Evolutionary conservation across 306 rosid species (phyloP).

Genomic region (Gastrolobium villosum): DNA sequence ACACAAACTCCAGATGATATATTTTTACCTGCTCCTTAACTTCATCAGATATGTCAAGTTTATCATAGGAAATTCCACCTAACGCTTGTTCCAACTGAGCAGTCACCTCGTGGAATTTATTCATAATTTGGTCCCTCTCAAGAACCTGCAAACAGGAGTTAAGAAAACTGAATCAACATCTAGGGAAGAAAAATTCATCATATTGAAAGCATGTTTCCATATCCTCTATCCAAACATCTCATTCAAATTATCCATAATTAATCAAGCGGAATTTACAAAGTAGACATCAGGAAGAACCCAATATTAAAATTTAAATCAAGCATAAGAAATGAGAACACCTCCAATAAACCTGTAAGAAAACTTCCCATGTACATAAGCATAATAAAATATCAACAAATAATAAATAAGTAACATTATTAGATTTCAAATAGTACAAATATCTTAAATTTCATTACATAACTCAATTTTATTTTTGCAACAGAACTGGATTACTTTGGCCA

Average conservation of each 20-base stretch:
- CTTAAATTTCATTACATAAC: constrained; percentile 2
- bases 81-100: constrained; percentile 68
- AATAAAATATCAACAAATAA: not conserved
- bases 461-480: not conserved
- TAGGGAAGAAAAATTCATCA: constrained; percentile 31
- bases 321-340: not conserved
- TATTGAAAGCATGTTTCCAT: constrained; percentile 16
- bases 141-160: constrained; percentile 65
- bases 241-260: constrained; percentile 1
- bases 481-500: constrained; percentile 29
- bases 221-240: constrained; percentile 25
- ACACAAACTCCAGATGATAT: not conserved
- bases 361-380: constrained; percentile 1
- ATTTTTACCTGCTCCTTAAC: constrained; percentile 79
- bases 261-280: not conserved
- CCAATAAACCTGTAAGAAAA: constrained; percentile 8
- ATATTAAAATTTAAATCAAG: constrained; percentile 7
- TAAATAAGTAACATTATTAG: not conserved
- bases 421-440: constrained; percentile 20
- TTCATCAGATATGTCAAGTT: constrained; percentile 84
- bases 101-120: constrained; percentile 72
- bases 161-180: constrained; percentile 40
- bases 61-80: constrained; percentile 65
- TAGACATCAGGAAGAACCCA: not conserved
- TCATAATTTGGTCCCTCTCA: constrained; percentile 75